These are phyloP conservation scores for Rhodotorula mucilaginosa DNA, from an alignment of 1,284 basidiomycete genomes.

Conservation along the genomic window DNA sequence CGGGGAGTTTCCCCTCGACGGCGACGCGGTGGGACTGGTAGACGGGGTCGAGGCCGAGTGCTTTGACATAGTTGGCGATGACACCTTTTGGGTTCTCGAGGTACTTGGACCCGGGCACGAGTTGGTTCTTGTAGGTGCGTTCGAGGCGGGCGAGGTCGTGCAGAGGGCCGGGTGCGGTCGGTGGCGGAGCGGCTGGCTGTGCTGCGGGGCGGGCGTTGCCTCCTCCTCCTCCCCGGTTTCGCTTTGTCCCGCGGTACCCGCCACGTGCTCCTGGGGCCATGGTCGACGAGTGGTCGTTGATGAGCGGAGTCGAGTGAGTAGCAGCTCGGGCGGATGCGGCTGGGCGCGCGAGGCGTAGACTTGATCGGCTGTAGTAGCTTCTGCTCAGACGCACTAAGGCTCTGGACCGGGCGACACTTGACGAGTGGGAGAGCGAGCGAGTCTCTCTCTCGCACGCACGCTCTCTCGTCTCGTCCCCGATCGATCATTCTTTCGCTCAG, in stretches of 20 bases:
- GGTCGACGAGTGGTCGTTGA: no score
- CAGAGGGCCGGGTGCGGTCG: conserved; percentile 8
- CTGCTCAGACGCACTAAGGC: no score
- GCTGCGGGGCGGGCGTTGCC: background rate
- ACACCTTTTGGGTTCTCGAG: conserved; percentile 32
- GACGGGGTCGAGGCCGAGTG: conserved; percentile 3
- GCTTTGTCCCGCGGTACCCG: background rate
- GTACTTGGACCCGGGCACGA: conserved; percentile 3
- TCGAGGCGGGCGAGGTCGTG: conserved; percentile 9
- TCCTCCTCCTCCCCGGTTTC: background rate
- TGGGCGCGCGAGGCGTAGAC: no score
- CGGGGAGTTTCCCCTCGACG: conserved; percentile 14
- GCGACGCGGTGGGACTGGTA: conserved; percentile 12
- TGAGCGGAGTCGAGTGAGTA: no score
- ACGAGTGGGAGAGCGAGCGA: no score
- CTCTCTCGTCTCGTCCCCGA: no score
- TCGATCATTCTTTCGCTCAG: no score
- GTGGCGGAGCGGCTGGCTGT: background rate
- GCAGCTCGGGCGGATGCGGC: no score
- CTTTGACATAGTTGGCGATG: conserved; percentile 22
- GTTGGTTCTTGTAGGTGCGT: background rate
- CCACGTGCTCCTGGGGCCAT: no score
- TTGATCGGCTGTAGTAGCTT: no score
- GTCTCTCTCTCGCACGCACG: no score
- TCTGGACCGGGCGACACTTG: no score